phyloP scores from a whole-genome alignment of 2,329 filamentous ascomycete genomes.

The Colletotrichum nymphaeae region DNA sequence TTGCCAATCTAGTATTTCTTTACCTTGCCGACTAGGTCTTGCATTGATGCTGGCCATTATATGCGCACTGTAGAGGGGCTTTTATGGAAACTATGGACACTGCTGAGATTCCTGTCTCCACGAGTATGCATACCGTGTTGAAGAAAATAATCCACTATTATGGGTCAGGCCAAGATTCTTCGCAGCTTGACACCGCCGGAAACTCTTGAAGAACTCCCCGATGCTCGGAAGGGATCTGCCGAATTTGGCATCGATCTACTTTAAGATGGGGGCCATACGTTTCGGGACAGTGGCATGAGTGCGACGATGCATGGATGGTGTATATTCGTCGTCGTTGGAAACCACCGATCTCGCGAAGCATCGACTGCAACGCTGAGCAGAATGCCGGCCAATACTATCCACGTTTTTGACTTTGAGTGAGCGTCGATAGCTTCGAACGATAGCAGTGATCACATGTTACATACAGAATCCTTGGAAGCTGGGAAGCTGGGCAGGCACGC shows the following conservation, averaged over 20 bases:
- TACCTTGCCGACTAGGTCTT: neutral
- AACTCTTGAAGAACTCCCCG: neutral
- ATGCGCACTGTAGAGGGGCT: neutral
- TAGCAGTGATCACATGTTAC: neutral
- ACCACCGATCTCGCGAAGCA: constrained; percentile 4
- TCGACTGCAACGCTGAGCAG: neutral
- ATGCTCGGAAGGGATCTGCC: constrained; percentile 9
- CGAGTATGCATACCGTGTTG: neutral
- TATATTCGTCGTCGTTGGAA: neutral
- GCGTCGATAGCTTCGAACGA: neutral
- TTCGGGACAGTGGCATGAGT: constrained; percentile 25
- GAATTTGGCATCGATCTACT: constrained; percentile 17
- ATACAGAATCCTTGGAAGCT: neutral
- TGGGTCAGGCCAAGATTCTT: constrained; percentile 3
- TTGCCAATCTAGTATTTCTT: neutral
- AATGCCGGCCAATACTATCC: neutral
- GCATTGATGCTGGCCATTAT: neutral
- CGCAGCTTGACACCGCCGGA: constrained; percentile 17
- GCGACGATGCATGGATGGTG: neutral
- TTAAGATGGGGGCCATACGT: neutral
- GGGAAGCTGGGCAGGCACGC: neutral
- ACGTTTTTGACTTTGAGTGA: neutral
- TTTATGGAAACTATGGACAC: neutral
- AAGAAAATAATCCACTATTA: neutral
- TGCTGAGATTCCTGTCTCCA: neutral